A percentile compares a stretch with the other conserved stretches of the same genome.
Evolutionary conservation across 768 basidiomycete genomes (phyloP).

Genomic region (Lactifluus rugatus): DNA sequence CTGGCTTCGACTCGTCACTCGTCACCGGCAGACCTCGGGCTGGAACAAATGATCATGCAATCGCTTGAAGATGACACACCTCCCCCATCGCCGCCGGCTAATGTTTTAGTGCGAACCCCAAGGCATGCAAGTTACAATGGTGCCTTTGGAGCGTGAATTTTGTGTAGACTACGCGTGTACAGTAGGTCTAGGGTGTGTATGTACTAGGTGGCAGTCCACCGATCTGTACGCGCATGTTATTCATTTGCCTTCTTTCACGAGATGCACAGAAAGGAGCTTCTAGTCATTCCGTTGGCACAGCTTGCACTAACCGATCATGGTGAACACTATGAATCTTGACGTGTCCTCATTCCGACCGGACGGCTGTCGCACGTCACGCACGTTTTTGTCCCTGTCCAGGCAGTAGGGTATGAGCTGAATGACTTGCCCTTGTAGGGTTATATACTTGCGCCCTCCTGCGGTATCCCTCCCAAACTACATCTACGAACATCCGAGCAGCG

Average conservation of each 20-base stretch:
- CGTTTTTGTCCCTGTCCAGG: constrained; percentile 5
- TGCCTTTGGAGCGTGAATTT: constrained; percentile 15
- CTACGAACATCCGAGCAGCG: not conserved
- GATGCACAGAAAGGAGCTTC: constrained; percentile 13
- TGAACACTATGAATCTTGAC: constrained; percentile 12
- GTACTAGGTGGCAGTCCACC: constrained; percentile 13
- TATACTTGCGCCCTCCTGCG: constrained; percentile 6
- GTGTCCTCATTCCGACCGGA: constrained; percentile 9
- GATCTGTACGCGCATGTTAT: constrained; percentile 18
- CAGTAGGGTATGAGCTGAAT: not conserved
- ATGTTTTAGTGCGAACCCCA: constrained; percentile 1
- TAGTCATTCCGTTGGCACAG: constrained; percentile 5
- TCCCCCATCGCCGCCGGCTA: constrained; percentile 10
- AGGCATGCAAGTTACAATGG: constrained; percentile 10
- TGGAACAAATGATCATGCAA: not conserved
- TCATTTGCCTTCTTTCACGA: constrained; percentile 9
- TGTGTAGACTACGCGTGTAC: constrained; percentile 12
- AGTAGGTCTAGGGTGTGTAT: constrained; percentile 9
- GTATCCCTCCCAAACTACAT: not conserved
- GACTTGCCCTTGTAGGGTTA: constrained; percentile 2
- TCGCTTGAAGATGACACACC: constrained; percentile 1
- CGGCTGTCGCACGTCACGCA: constrained; percentile 15
- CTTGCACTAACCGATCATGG: constrained; percentile 15
- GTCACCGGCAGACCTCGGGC: constrained; percentile 6
- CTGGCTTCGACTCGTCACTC: constrained; percentile 5